Percentiles rank a stretch among this genome's conserved stretches.
These are phyloP conservation scores for Suillus occidentalis DNA, from an alignment of 768 basidiomycete species.

Conservation along the genomic window DNA sequence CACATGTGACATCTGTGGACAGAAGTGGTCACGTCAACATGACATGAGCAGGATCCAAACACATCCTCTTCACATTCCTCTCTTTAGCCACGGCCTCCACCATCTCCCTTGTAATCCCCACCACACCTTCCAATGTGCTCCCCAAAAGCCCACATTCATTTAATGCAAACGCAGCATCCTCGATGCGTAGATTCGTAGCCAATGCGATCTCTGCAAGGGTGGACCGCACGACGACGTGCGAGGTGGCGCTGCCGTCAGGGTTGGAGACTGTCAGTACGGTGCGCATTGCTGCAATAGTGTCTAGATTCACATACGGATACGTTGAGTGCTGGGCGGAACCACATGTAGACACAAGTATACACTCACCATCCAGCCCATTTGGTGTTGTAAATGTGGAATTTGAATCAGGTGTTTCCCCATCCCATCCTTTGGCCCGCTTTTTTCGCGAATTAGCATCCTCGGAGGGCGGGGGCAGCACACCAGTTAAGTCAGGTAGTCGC, in stretches of 20 bases:
- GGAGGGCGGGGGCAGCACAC: constrained; percentile 32
- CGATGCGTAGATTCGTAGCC: constrained; percentile 77
- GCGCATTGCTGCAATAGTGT: constrained; percentile 36
- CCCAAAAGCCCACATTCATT: constrained; percentile 81
- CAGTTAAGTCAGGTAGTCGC: constrained; percentile 42
- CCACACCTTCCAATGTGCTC: constrained; percentile 40
- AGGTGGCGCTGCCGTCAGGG: constrained; percentile 67
- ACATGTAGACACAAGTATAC: background rate
- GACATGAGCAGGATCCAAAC: constrained; percentile 60
- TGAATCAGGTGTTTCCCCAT: constrained; percentile 59
- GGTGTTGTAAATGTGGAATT: constrained; percentile 32
- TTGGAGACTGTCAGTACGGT: constrained; percentile 57
- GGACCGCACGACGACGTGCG: constrained; percentile 66
- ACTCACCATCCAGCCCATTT: constrained; percentile 42
- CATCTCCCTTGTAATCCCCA: constrained; percentile 64
- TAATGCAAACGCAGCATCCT: constrained; percentile 88
- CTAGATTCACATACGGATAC: background rate
- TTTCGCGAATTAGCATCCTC: constrained; percentile 33
- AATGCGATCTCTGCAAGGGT: constrained; percentile 76
- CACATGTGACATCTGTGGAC: background rate
- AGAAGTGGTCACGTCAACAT: constrained; percentile 34
- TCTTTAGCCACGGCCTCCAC: constrained; percentile 66
- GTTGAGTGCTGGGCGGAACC: background rate
- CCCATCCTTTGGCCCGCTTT: constrained; percentile 69
- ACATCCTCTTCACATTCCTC: constrained; percentile 70